Base-by-base conservation (phyloP, 2,329 filamentous ascomycete species). In the Colletotrichum spinosum region DNA sequence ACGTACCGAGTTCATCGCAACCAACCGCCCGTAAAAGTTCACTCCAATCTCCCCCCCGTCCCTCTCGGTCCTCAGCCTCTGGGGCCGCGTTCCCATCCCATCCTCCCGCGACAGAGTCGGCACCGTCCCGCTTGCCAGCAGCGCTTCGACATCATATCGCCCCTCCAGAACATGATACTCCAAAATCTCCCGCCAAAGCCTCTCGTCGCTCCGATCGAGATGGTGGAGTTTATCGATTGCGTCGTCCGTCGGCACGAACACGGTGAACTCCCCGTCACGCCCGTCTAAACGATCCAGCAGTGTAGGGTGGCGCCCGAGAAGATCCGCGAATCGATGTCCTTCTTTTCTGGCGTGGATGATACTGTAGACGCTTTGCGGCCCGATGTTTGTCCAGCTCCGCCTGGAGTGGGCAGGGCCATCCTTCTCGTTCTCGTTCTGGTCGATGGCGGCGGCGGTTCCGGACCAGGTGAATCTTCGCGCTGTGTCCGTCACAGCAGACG, bases 121-220 rank as follows among this genome's bases (percentile, higher is more conserved):
- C 7, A 12, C 38, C 0, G 64, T 65, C 33, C 35, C 15, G 33
- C 15, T n/a, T 34, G 8, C 35, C 0, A 37, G 10, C 4, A 67
- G 49, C 1, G 2, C n/a, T 12, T 55, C 17, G 35, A 48, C 25
- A 3, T 48, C 10, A 17, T 45, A 42, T 44, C 15, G 6, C 10
- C 45, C 64, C 15, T 25, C 15, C 8, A 57, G 41, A 15, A 62
- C 38, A 34, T 67, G 65, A 10, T 67, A 66, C 45, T 65, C 55
- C n/a, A 37, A 33, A 13, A 60, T 48, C 51, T 65, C 89, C 90
- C 79, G 84, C 45, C 77, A 84, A 8, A 59, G 39, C 34, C 13
- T 39, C 34, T 51, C 55, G 3, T 5, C 13, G 10, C 49, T 50
- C n/a, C 8, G 44, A 4, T 37, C 7, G 12, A 58, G 25, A 3